Evolutionary conservation across 768 basidiomycete genomes (phyloP), one percentile per base, ranked within the genome.

Genomic region (Polyporus arcularius): DNA sequence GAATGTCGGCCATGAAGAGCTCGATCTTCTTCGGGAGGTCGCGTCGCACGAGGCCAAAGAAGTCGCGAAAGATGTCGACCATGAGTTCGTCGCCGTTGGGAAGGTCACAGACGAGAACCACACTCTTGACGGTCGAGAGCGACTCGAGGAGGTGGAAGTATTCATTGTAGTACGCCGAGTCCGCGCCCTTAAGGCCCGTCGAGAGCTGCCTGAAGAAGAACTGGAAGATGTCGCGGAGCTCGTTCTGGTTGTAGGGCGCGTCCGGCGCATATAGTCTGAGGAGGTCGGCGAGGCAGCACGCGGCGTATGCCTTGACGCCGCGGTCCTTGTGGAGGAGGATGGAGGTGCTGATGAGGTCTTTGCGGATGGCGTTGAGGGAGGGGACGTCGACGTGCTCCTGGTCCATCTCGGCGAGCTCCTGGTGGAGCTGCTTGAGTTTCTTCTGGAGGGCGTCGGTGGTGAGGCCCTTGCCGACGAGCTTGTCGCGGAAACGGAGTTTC

Each of bases 71-170:
- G 61, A 94, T 85, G 43, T 91, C 87, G 53, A 77, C 72, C 78
- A 95, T 86, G 61, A 97, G 83, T 52, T 94, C 90, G 61, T 98
- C 96, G 11, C 87, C 86, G 39, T 85, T 85, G 4, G 89, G 92
- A 14, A 98, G 83, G 74, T 98, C 96, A 74, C 93, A 94, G 15
- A 97, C 87, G 66, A 98, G 84, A 12, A 95, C 93, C 32, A 97
- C 89, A 66, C 90, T 93, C 82, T 98, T 98, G 70, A 98, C 95
- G 38, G 90, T 91, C 2, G 94, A 92, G 28, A 99, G 80, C 28
- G 89, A 93, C 68, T 98, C 94, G 31, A 98, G 83, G n/a, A 98
- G 83, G 70, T 95, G 94, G 68, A 89, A 96, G 74, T 97, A 98
- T 74, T 98, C 89, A 58, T 88, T 85, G 72, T 94, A 96, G 70